A percentile compares a stretch with the other conserved stretches of the same genome.
Conservation (phyloP, 228 moss, liverwort and hornwort genomes). For the Sphagnum fallax region DNA sequence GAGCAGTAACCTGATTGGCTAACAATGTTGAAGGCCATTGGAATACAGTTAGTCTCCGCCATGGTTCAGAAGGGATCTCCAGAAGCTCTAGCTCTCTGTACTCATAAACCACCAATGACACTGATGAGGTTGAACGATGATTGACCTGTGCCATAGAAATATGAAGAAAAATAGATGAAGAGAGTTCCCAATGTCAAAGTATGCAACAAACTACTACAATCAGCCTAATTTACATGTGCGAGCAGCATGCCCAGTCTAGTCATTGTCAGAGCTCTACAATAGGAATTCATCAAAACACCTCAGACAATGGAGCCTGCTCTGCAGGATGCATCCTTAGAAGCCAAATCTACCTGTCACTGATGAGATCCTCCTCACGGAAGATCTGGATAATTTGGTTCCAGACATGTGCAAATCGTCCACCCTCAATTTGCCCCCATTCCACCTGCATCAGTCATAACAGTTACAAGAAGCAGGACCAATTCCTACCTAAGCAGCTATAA, state of each 20-base stretch:
- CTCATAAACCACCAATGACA: conserved; percentile 1
- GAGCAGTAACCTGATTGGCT: conserved; percentile 62
- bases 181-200: too few species aligned
- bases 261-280: too few species aligned
- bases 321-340: not conserved
- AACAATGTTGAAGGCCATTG: conserved; percentile 90
- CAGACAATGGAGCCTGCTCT: too few species aligned
- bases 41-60: conserved; percentile 70
- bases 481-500: conserved; percentile 2
- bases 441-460: conserved; percentile 17
- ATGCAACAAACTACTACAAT: too few species aligned
- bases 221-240: too few species aligned
- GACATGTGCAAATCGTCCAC: conserved; percentile 73
- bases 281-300: too few species aligned
- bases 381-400: conserved; percentile 84
- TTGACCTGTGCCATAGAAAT: too few species aligned
- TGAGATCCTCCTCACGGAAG: conserved; percentile 89
- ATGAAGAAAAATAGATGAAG: too few species aligned
- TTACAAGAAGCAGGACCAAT: not conserved
- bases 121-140: not conserved
- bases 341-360: conserved; percentile 68
- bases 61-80: conserved; percentile 61
- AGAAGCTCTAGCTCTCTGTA: conserved; percentile 81
- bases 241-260: too few species aligned
- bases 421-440: conserved; percentile 64